Evolutionary conservation across 192 early-diverging fungal species (phyloP).

Genomic region (Backusella morwellensis): DNA sequence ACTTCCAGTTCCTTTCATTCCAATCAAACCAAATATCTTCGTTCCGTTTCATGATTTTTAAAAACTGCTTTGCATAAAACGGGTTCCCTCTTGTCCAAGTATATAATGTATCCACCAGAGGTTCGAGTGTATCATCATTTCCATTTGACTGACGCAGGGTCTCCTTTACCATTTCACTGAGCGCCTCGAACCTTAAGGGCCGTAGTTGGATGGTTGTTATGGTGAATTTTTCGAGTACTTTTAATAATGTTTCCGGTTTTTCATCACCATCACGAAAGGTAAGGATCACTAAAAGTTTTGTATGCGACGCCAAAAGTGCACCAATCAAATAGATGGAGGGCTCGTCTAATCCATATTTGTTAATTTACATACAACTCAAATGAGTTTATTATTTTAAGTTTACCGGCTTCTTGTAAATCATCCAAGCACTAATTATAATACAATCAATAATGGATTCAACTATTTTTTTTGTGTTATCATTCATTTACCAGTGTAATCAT

Average conservation of each 20-base stretch:
- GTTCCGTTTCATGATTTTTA: conserved; percentile 22
- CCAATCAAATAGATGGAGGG: conserved; percentile 21
- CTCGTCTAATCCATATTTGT: conserved; percentile 19
- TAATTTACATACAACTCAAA: not conserved
- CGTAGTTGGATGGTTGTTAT: conserved; percentile 1
- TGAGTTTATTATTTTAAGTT: not conserved
- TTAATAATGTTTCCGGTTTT: not conserved
- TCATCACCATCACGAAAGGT: conserved; percentile 24
- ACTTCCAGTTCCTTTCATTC: conserved; percentile 23
- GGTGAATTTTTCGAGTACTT: conserved; percentile 1
- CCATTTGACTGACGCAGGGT: conserved; percentile 9
- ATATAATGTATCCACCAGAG: conserved; percentile 13
- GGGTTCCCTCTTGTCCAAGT: conserved; percentile 24
- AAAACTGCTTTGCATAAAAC: conserved; percentile 22
- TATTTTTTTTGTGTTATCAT: not conserved
- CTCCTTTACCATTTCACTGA: conserved; percentile 9
- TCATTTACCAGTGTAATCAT: conserved; percentile 28
- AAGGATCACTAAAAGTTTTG: conserved; percentile 19
- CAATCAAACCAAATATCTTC: conserved; percentile 28
- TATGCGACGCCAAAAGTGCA: conserved; percentile 13
- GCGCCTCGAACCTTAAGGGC: not conserved
- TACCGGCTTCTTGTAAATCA: conserved; percentile 32
- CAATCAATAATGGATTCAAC: not conserved
- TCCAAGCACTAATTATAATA: conserved; percentile 23
- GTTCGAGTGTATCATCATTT: not conserved